Conservation (phyloP, 116 monocot genomes). For the Zostera marina region DNA sequence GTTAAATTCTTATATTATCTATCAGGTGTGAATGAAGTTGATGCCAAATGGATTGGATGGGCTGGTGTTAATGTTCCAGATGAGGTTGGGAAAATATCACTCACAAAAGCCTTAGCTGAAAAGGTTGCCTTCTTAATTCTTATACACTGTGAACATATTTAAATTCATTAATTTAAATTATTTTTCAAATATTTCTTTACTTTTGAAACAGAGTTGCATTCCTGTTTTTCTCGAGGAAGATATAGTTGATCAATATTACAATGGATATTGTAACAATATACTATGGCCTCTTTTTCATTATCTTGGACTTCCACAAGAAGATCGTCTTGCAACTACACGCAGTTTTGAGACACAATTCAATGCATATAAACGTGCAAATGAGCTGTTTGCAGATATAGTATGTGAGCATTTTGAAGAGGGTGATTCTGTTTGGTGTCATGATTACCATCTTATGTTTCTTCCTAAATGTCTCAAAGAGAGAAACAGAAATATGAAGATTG, state of each 20-base stretch:
- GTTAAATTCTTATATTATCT: no score
- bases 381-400: conserved; percentile 97
- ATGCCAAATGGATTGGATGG: conserved; percentile 99
- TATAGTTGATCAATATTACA: conserved; percentile 95
- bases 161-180: background rate
- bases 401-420: conserved; percentile 84
- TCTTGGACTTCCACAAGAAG: conserved; percentile 92
- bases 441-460: conserved; percentile 95
- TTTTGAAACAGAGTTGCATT: conserved; percentile 72
- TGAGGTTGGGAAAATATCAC: conserved; percentile 70
- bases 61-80: conserved; percentile 95
- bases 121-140: background rate
- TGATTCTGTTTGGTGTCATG: conserved; percentile 98
- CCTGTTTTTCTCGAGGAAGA: conserved; percentile 98
- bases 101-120: conserved; percentile 63
- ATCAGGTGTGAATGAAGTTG: conserved; percentile 82
- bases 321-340: conserved; percentile 82
- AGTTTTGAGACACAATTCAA: conserved; percentile 96
- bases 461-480: conserved; percentile 87
- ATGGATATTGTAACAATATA: conserved; percentile 97
- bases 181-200: background rate
- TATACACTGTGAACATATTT: background rate
- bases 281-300: conserved; percentile 97
- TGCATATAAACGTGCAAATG: conserved; percentile 81
- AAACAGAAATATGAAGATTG: conserved; percentile 85